Conservation (phyloP, 129 eudicot species). For the Saussurea involucrata region DNA sequence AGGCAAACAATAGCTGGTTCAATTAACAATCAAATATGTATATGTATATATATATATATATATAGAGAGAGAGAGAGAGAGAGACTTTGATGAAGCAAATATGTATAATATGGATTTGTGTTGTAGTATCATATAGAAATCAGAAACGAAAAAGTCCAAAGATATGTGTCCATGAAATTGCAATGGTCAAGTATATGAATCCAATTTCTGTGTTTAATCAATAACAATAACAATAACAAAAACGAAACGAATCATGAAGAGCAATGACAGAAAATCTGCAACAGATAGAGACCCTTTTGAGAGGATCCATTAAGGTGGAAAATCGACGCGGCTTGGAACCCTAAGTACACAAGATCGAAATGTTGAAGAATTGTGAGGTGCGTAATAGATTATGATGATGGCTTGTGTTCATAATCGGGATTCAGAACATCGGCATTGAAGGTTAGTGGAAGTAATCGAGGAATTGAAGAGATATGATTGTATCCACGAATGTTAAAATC, state of each 20-base stretch:
- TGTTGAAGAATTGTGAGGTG: slow-evolving; percentile 28
- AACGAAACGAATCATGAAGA: background rate
- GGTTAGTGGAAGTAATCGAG: slow-evolving; percentile 21
- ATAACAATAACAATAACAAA: background rate
- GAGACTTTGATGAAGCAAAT: background rate
- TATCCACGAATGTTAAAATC: slow-evolving; percentile 75
- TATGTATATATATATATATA: background rate
- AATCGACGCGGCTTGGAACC: slow-evolving; percentile 25
- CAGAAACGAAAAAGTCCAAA: background rate
- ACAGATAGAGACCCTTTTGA: slow-evolving; percentile 51
- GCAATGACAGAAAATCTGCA: background rate
- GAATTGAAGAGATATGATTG: slow-evolving; percentile 45
- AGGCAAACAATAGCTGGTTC: background rate
- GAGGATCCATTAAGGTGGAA: slow-evolving; percentile 67
- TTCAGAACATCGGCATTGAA: slow-evolving; percentile 9
- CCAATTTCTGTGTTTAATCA: background rate
- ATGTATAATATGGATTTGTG: background rate
- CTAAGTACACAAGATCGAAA: slow-evolving; percentile 54
- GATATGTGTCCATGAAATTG: background rate
- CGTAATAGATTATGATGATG: background rate
- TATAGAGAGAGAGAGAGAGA: too few species aligned
- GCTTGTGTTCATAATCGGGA: slow-evolving; percentile 11
- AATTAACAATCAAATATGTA: background rate
- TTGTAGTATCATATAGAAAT: background rate
- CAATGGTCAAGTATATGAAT: background rate